Evolutionary conservation across 495 filamentous ascomycete species (phyloP).

Genomic region (Sabuloglossum arenarium): DNA sequence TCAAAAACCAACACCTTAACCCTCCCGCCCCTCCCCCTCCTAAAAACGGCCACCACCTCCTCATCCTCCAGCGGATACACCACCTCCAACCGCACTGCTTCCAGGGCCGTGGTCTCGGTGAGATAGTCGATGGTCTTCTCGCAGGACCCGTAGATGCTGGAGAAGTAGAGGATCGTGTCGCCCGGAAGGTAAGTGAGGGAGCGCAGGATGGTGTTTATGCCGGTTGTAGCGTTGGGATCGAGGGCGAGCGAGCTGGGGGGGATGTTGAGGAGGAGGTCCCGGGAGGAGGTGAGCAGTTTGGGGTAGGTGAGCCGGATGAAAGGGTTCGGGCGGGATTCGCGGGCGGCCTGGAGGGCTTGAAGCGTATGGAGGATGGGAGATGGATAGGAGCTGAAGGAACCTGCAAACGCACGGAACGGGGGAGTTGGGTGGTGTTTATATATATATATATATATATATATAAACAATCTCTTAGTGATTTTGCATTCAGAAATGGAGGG

Average conservation of each 20-base stretch:
- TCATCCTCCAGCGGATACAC: slow-evolving; percentile 39
- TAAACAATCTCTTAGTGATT: background rate
- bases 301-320: slow-evolving; percentile 49
- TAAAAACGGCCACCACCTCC: slow-evolving; percentile 32
- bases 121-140: slow-evolving; percentile 49
- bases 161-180: slow-evolving; percentile 44
- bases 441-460: background rate
- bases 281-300: slow-evolving; percentile 36
- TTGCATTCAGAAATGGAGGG: background rate
- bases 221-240: slow-evolving; percentile 64
- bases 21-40: slow-evolving; percentile 21
- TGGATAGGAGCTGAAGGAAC: slow-evolving; percentile 67
- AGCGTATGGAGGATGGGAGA: slow-evolving; percentile 32
- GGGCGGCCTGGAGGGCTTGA: slow-evolving; percentile 31
- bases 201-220: slow-evolving; percentile 58
- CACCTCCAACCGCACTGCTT: slow-evolving; percentile 21
- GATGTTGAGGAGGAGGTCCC: slow-evolving; percentile 40
- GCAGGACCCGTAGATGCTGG: slow-evolving; percentile 57
- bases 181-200: slow-evolving; percentile 38
- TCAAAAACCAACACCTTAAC: slow-evolving; percentile 56
- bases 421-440: too few relatives aligned
- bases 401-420: slow-evolving; percentile 21
- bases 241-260: slow-evolving; percentile 45
- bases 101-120: slow-evolving; percentile 31
- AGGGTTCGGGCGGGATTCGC: slow-evolving; percentile 45